These are phyloP conservation scores for Dimargaris cristalligena DNA, from an alignment of 192 early-diverging fungal species.

Conservation along the genomic window DNA sequence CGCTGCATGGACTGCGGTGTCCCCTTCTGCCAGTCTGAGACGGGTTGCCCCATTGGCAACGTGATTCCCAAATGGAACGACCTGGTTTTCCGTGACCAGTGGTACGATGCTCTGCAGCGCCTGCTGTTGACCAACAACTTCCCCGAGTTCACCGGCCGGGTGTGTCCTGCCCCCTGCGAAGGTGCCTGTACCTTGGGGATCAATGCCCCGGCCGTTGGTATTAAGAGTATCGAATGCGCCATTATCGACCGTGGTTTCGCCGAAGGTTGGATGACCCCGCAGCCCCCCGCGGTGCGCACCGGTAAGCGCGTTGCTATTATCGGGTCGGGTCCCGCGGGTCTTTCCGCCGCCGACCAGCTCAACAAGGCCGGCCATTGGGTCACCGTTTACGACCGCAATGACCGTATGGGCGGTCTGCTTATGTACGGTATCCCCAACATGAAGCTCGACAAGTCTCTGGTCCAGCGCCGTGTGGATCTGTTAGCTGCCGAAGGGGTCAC, in stretches of 20 bases:
- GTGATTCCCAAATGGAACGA: constrained; percentile 99
- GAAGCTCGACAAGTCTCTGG: constrained; percentile 96
- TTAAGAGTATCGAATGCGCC: constrained; percentile 95
- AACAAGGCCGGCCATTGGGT: constrained; percentile 92
- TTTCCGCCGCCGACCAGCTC: constrained; percentile 91
- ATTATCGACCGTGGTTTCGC: constrained; percentile 96
- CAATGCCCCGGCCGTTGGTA: constrained; percentile 83
- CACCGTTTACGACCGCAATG: constrained; percentile 94
- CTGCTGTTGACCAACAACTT: constrained; percentile 97
- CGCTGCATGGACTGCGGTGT: constrained; percentile 98
- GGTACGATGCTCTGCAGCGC: constrained; percentile 86
- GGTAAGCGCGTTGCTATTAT: constrained; percentile 76
- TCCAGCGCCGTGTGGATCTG: constrained; percentile 85
- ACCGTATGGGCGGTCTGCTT: constrained; percentile 86
- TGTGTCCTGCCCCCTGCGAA: constrained; percentile 96
- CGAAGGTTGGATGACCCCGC: constrained; percentile 93
- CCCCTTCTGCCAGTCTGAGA: constrained; percentile 95
- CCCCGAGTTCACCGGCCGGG: constrained; percentile 98
- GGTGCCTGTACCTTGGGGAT: constrained; percentile 92
- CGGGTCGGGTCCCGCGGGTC: constrained; percentile 90
- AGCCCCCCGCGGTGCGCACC: constrained; percentile 57
- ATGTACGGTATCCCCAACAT: constrained; percentile 99
- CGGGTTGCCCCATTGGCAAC: constrained; percentile 96
- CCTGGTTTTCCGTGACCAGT: constrained; percentile 86
- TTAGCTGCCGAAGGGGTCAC: constrained; percentile 85